phyloP scores from a whole-genome alignment of 2,329 filamentous ascomycete species.

The Didymella pomorum region DNA sequence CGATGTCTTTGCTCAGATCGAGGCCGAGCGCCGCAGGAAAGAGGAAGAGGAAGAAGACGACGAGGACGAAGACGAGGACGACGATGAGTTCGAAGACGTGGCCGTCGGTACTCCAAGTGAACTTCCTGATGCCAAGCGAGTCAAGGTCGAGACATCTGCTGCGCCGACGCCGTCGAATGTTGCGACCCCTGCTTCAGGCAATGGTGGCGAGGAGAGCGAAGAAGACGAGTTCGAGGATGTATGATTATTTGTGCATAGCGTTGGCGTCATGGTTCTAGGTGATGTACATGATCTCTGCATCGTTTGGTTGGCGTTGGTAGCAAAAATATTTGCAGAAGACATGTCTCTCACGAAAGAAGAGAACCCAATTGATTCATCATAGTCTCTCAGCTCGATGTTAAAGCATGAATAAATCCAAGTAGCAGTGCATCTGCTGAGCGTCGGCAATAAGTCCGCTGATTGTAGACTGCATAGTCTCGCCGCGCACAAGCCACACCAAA shows the following conservation, averaged over 20 bases:
- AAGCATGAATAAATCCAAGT: not conserved
- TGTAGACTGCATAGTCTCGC: not conserved
- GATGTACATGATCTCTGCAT: conserved; percentile 1
- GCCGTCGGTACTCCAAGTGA: conserved; percentile 42
- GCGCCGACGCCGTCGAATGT: conserved; percentile 43
- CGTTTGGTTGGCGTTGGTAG: conserved; percentile 22
- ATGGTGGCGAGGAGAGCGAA: conserved; percentile 57
- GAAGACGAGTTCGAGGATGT: conserved; percentile 59
- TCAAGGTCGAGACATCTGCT: conserved; percentile 64
- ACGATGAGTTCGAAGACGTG: conserved; percentile 54
- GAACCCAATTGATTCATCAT: not conserved
- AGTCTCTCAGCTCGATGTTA: not conserved
- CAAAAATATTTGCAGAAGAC: not conserved
- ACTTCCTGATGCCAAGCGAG: conserved; percentile 63
- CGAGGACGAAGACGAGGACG: conserved; percentile 57
- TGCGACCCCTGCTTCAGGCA: conserved; percentile 50
- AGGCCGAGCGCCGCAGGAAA: conserved; percentile 63
- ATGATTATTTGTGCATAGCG: conserved; percentile 42
- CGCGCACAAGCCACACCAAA: conserved; percentile 22
- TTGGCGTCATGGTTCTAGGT: conserved; percentile 32
- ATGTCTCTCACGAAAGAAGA: not conserved
- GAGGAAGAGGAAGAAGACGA: conserved; percentile 47
- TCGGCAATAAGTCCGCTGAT: not conserved
- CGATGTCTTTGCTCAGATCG: conserved; percentile 72
- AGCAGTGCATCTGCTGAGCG: not conserved